Conservation (phyloP, 805 yeast species). For the Wickerhamomyces subpelliculosus region DNA sequence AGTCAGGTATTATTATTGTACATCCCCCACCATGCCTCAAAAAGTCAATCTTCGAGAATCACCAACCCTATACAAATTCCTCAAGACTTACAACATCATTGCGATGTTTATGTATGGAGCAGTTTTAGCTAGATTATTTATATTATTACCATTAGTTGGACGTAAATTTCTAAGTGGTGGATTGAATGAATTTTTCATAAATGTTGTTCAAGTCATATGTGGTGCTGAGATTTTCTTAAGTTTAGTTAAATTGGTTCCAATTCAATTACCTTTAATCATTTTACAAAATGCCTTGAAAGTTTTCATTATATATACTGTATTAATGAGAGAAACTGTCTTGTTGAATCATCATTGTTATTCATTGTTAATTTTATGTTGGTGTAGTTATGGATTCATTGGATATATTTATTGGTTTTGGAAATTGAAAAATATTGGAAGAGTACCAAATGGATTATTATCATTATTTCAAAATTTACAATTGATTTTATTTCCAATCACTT, state of each 20-base stretch:
- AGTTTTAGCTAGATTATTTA: slow-evolving; percentile 35
- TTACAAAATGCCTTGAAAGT: slow-evolving; percentile 6
- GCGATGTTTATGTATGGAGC: slow-evolving; percentile 18
- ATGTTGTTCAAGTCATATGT: background rate
- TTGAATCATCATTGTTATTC: slow-evolving; percentile 2
- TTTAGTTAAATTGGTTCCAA: slow-evolving; percentile 5
- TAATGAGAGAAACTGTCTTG: background rate
- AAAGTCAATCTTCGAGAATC: slow-evolving; percentile 13
- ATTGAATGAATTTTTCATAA: slow-evolving; percentile 52
- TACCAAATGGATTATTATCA: slow-evolving; percentile 4
- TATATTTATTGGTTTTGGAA: slow-evolving; percentile 15
- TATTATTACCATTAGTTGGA: slow-evolving; percentile 60
- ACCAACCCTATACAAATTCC: slow-evolving; percentile 1
- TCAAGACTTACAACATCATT: slow-evolving; percentile 5
- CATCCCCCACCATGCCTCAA: slow-evolving; percentile 8
- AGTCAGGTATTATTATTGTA: too few relatives aligned
- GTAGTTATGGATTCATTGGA: background rate
- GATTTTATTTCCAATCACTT: slow-evolving; percentile 8
- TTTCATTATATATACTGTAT: background rate
- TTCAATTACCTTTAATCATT: slow-evolving; percentile 1
- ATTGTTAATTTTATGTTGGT: slow-evolving; percentile 1
- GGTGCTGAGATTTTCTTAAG: slow-evolving; percentile 5
- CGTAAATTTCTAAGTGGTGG: slow-evolving; percentile 62
- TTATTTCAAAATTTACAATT: slow-evolving; percentile 3
- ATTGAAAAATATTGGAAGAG: slow-evolving; percentile 3